phyloP scores from a whole-genome alignment of 441 rosid genomes.

The Erysimum cheiri region DNA sequence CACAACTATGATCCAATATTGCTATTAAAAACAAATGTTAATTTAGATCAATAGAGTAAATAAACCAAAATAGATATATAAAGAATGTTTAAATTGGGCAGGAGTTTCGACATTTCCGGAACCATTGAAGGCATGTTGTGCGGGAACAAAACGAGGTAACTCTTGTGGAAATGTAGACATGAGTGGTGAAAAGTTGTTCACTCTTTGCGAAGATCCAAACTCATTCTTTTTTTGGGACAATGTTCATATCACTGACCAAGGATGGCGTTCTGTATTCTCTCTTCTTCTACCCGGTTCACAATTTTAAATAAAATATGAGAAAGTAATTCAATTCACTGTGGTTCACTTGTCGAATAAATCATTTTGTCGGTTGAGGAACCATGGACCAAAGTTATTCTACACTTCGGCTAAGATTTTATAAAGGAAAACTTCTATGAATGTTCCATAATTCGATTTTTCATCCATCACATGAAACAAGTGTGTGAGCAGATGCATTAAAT shows the following conservation, averaged over 20 bases:
- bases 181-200: slow-evolving; percentile 55
- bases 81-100: slow-evolving; percentile 37
- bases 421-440: no score
- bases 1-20: background rate
- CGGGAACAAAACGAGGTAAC: slow-evolving; percentile 43
- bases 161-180: slow-evolving; percentile 59
- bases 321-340: no score
- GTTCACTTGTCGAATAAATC: no score
- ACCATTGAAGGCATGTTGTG: slow-evolving; percentile 76
- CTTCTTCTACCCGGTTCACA: slow-evolving; percentile 32
- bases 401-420: no score
- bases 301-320: background rate
- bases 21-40: background rate
- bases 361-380: no score
- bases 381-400: no score
- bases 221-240: slow-evolving; percentile 79
- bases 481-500: no score
- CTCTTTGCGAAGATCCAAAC: slow-evolving; percentile 58
- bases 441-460: no score
- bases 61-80: background rate
- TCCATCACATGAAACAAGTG: no score
- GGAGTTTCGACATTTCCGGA: slow-evolving; percentile 56
- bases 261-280: slow-evolving; percentile 44
- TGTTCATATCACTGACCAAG: slow-evolving; percentile 64
- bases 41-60: background rate